Percentiles rank a stretch among this genome's conserved stretches.
Conservation (phyloP, 2,329 filamentous ascomycete genomes). For the Pseudogymnoascus destructans region DNA sequence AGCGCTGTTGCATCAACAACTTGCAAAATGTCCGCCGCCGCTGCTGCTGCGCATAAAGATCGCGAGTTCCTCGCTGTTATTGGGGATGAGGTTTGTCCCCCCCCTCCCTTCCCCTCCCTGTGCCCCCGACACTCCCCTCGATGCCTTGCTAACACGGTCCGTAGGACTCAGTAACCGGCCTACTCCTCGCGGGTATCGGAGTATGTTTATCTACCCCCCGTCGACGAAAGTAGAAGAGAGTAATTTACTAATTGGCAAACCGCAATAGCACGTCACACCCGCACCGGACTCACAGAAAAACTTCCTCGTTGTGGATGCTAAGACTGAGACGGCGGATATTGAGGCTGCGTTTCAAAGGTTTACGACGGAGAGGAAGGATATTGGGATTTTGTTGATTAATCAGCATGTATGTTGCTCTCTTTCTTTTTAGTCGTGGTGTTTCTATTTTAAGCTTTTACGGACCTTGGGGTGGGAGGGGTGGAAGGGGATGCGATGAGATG, state of each 20-base stretch:
- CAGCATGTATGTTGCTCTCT: conserved; percentile 58
- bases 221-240: no score
- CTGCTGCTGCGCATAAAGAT: conserved; percentile 56
- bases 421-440: background rate
- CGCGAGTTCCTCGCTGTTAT: conserved; percentile 95
- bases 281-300: conserved; percentile 89
- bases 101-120: background rate
- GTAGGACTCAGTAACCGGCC: conserved; percentile 89
- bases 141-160: conserved; percentile 17
- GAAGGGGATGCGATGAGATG: background rate
- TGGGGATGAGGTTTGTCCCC: conserved; percentile 65
- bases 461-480: background rate
- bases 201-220: conserved; percentile 37
- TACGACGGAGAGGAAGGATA: conserved; percentile 83
- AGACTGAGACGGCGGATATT: conserved; percentile 80
- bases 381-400: conserved; percentile 92
- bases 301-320: conserved; percentile 89
- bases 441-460: background rate
- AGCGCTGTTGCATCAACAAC: background rate
- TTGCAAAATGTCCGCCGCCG: conserved; percentile 41
- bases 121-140: background rate
- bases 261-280: conserved; percentile 70
- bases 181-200: conserved; percentile 89
- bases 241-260: background rate
- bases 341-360: conserved; percentile 84